These are phyloP conservation scores for Pythium vanterpoolii DNA, from an alignment of 352 stramenopile species.

Conservation along the genomic window DNA sequence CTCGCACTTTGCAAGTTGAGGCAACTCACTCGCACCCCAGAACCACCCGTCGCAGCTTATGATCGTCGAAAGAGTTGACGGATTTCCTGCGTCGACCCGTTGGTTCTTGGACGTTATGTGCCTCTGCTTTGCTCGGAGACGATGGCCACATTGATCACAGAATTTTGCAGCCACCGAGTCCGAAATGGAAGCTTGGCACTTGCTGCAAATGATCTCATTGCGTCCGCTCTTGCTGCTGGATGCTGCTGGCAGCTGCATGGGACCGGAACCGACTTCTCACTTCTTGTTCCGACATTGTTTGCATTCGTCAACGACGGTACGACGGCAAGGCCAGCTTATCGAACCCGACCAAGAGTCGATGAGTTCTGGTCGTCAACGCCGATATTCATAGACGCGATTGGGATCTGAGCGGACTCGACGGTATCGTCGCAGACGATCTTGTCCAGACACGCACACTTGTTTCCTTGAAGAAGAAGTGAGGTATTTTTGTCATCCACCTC, in stretches of 20 bases:
- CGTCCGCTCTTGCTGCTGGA: neutral
- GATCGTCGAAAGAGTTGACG: neutral
- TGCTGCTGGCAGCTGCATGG: neutral
- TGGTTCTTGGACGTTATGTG: neutral
- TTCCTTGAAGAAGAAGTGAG: neutral
- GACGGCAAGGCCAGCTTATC: neutral
- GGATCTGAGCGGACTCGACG: neutral
- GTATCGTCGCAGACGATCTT: neutral
- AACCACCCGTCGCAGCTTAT: constrained; percentile 5
- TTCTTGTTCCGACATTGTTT: neutral
- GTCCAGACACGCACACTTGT: neutral
- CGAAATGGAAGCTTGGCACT: neutral
- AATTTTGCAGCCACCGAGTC: neutral
- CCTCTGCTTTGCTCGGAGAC: neutral
- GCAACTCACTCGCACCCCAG: constrained; percentile 4
- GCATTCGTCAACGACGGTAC: neutral
- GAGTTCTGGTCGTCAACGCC: neutral
- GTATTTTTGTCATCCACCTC: neutral
- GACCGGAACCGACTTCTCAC: neutral
- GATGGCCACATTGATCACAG: constrained; percentile 25
- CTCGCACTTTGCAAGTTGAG: neutral
- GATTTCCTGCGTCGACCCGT: neutral
- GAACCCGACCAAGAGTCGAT: neutral
- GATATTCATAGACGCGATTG: neutral
- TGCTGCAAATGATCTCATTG: neutral